Base-by-base conservation (phyloP, 768 basidiomycete genomes). In the Cystobasidium ongulense region DNA sequence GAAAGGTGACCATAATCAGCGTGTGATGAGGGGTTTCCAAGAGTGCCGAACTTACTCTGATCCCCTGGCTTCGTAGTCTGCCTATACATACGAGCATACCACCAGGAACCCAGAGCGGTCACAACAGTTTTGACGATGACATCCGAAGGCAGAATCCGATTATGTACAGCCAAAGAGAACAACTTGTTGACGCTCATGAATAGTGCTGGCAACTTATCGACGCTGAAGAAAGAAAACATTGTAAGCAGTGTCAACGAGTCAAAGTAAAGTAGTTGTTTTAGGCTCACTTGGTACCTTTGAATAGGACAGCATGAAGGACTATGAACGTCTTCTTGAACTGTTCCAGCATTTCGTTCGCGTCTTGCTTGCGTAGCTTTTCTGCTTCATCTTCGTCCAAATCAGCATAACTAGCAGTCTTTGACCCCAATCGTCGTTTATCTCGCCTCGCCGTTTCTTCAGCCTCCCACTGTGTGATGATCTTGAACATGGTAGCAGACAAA, bases 1-100 rank as follows among this genome's bases (percentile, higher is more conserved):
- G 18, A 7, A 33, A 64, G n/a, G 35, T 13, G 8, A 36, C 2
- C 36, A 64, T 5, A n/a, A 15, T 25, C 38, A 36, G 31, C 46
- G 13, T 31, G 36, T 1, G 39, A 36, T 10, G n/a, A 15, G 41
- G 11, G 18, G 41, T 63, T 25, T 25, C 33, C 65, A 39, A 33
- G 8, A 68, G 33, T 7, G 4, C 11, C 29, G 4, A 27, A 25
- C 63, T 35, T 25, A 66, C 72, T 46, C 29, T 21, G 38, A 52
- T 36, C 25, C 21, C 62, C 54, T 3, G 35, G 21, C 25, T 29
- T 59, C 5, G 17, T 29, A 2, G 21, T 2, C 11, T 54, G 68
- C 54, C 87, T 88, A 76, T 88, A 83, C 86, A 91, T 88, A 31
- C 89, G 86, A 74, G 90, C 86, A 75, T 88, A 89, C 89, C 91